Evolutionary conservation across 192 early-diverging fungal species (phyloP).

Genomic region (Backusella australiensis): DNA sequence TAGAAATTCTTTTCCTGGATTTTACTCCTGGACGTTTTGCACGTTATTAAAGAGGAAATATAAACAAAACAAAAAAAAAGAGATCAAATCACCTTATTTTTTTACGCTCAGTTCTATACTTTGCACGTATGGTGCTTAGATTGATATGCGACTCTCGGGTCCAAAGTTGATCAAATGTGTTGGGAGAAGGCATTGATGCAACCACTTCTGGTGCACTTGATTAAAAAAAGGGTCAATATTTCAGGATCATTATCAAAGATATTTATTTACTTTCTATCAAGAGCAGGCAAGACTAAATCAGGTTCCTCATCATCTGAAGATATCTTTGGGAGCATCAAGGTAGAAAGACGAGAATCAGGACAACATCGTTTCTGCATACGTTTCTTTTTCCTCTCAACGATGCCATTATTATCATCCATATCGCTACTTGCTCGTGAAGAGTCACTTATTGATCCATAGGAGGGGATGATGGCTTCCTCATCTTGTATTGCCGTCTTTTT

Average conservation of each 20-base stretch:
- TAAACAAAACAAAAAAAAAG: too few species aligned
- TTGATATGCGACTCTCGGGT: constrained; percentile 21
- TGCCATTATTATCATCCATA: neutral
- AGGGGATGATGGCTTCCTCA: neutral
- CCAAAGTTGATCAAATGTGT: constrained; percentile 20
- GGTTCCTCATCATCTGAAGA: constrained; percentile 1
- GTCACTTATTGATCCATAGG: neutral
- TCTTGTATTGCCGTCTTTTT: neutral
- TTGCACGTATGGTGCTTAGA: constrained; percentile 24
- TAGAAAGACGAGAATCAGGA: neutral
- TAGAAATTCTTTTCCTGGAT: neutral
- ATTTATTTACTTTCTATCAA: constrained; percentile 20
- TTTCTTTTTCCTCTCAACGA: neutral
- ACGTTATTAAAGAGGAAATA: too few species aligned
- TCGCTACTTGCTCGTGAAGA: neutral
- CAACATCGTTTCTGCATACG: neutral
- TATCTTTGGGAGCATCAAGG: neutral
- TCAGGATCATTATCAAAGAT: neutral
- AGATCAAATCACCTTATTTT: constrained; percentile 8
- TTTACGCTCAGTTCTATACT: constrained; percentile 19
- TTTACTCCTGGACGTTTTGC: neutral
- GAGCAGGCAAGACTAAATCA: constrained; percentile 24
- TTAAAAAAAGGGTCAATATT: neutral
- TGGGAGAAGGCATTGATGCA: constrained; percentile 5
- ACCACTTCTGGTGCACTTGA: constrained; percentile 23